Conservation (phyloP, 352 stramenopile genomes). For the Pythium pyrilobum region DNA sequence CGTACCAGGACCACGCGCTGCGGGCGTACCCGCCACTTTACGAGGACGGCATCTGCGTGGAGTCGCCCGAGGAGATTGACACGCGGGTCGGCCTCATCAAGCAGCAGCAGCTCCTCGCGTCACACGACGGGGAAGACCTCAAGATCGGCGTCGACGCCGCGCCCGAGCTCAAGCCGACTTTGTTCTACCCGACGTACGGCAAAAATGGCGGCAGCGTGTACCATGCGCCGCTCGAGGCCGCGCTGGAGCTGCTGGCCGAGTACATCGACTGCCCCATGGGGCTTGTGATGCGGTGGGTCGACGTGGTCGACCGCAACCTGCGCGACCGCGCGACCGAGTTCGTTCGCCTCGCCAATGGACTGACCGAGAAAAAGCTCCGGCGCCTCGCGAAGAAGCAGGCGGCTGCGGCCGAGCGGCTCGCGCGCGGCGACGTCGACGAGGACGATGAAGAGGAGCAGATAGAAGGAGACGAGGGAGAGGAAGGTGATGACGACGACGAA, state of each 20-base stretch:
- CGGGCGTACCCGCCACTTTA: conserved; percentile 48
- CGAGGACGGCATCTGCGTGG: conserved; percentile 42
- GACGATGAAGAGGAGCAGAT: neutral
- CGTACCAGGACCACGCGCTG: conserved; percentile 29
- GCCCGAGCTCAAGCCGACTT: conserved; percentile 17
- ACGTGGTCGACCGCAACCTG: conserved; percentile 12
- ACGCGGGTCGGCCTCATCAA: conserved; percentile 34
- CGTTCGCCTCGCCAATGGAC: neutral
- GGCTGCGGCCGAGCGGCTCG: too few relatives aligned
- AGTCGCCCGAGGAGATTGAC: conserved; percentile 48
- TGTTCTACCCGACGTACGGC: conserved; percentile 51
- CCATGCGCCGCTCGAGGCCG: conserved; percentile 54
- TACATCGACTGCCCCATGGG: conserved; percentile 58
- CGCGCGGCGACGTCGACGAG: neutral
- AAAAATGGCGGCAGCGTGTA: conserved; percentile 13
- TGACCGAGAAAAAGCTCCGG: neutral
- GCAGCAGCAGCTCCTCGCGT: conserved; percentile 6
- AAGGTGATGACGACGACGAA: too few relatives aligned
- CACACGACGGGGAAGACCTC: conserved; percentile 4
- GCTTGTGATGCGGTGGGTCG: conserved; percentile 25
- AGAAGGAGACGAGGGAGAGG: too few relatives aligned
- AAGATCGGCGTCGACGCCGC: conserved; percentile 4
- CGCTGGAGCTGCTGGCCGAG: conserved; percentile 54
- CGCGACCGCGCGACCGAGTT: neutral
- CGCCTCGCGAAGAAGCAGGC: too few relatives aligned